These are phyloP conservation scores for Hirschioporus abietinus DNA, from an alignment of 768 basidiomycete species.

Conservation along the genomic window DNA sequence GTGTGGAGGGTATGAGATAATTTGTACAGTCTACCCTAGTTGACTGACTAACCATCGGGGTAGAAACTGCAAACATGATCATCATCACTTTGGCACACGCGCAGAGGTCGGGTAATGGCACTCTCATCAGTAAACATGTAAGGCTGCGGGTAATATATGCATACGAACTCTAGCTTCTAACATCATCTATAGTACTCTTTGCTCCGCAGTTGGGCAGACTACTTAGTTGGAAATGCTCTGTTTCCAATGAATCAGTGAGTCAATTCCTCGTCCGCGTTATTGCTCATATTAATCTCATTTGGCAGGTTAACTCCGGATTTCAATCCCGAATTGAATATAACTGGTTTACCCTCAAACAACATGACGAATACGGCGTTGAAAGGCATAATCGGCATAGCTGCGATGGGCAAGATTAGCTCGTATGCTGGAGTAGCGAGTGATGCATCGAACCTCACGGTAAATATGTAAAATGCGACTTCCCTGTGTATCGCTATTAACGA, in stretches of 20 bases:
- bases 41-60: constrained; percentile 11
- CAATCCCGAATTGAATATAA: constrained; percentile 31
- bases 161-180: background rate
- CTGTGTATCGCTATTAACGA: background rate
- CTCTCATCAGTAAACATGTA: background rate
- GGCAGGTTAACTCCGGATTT: constrained; percentile 24
- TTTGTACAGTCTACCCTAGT: background rate
- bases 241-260: constrained; percentile 46
- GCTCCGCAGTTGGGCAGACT: constrained; percentile 9
- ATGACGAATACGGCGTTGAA: constrained; percentile 73
- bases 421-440: constrained; percentile 16
- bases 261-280: background rate
- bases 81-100: constrained; percentile 4
- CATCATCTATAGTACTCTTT: constrained; percentile 6
- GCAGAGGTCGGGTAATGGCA: background rate
- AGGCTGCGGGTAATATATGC: background rate
- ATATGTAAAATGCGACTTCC: constrained; percentile 9
- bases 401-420: constrained; percentile 52
- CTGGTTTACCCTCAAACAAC: constrained; percentile 29
- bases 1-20: background rate
- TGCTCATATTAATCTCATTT: constrained; percentile 33
- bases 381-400: constrained; percentile 60
- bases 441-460: constrained; percentile 22
- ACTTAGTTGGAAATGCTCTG: constrained; percentile 28
- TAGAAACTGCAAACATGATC: constrained; percentile 3